Percentiles rank a stretch among this genome's conserved stretches.
These are phyloP conservation scores for Suhomyces vadensis DNA, from an alignment of 805 yeast species.

Conservation along the genomic window DNA sequence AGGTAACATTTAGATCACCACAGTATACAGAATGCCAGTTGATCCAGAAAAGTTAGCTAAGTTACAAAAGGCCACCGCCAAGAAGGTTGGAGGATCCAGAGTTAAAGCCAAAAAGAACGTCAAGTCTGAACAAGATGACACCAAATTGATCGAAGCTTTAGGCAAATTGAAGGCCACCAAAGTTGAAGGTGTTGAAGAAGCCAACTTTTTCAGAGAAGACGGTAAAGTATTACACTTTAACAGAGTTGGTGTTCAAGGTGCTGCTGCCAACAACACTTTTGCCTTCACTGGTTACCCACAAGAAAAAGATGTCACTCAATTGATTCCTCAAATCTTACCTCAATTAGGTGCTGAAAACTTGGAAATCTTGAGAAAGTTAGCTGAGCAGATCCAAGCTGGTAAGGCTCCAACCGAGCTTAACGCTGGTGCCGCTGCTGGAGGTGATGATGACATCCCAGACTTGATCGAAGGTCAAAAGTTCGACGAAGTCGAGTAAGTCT, in stretches of 20 bases:
- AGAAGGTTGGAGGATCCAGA: conserved; percentile 83
- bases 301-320: conserved; percentile 87
- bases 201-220: conserved; percentile 95
- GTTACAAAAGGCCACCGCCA: conserved; percentile 80
- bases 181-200: conserved; percentile 90
- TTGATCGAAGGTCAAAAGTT: conserved; percentile 88
- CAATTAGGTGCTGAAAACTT: conserved; percentile 96
- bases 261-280: conserved; percentile 86
- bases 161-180: conserved; percentile 88
- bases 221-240: conserved; percentile 95
- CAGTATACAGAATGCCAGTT: conserved; percentile 61
- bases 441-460: conserved; percentile 59
- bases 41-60: conserved; percentile 94
- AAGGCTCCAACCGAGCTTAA: conserved; percentile 49
- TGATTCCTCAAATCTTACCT: conserved; percentile 91
- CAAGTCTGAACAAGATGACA: conserved; percentile 79
- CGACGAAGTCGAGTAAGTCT: conserved; percentile 54
- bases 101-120: conserved; percentile 82
- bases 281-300: conserved; percentile 95
- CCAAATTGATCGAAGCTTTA: conserved; percentile 85
- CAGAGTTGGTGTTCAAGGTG: conserved; percentile 94
- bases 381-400: conserved; percentile 78
- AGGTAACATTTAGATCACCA: conserved; percentile 1
- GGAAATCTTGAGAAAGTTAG: conserved; percentile 83
- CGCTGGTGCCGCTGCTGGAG: conserved; percentile 40